Conservation (phyloP, 1,284 basidiomycete species). For the Sphagnurus paluster region DNA sequence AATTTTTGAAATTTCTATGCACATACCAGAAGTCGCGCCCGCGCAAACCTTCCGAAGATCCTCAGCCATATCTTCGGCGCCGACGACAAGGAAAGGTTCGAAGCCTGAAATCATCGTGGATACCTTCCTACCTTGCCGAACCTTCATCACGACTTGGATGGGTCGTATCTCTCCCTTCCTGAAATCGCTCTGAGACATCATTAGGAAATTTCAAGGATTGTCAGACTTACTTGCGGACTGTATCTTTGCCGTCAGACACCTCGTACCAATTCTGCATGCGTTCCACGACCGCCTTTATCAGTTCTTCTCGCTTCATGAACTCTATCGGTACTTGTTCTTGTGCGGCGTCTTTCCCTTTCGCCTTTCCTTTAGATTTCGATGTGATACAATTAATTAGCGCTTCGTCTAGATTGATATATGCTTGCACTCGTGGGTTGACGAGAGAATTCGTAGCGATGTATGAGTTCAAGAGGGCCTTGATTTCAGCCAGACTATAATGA, state of each 20-base stretch:
- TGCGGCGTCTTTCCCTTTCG: conserved; percentile 23
- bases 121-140: conserved; percentile 75
- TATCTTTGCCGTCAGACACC: conserved; percentile 52
- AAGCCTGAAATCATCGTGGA: conserved; percentile 78
- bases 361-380: conserved; percentile 40
- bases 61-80: conserved; percentile 75
- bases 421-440: conserved; percentile 64
- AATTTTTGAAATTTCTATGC: neutral
- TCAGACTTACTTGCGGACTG: conserved; percentile 51
- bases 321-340: conserved; percentile 35
- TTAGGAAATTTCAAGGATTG: neutral
- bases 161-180: conserved; percentile 79
- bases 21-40: conserved; percentile 69
- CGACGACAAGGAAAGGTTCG: conserved; percentile 68
- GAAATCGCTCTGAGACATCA: conserved; percentile 8
- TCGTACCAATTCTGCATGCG: conserved; percentile 79
- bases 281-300: conserved; percentile 50
- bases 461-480: conserved; percentile 56
- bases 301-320: conserved; percentile 72
- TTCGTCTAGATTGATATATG: conserved; percentile 69
- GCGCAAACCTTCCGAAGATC: conserved; percentile 78
- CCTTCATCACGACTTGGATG: conserved; percentile 68
- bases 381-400: conserved; percentile 50
- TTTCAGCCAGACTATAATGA: conserved; percentile 55
- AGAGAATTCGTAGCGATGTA: conserved; percentile 68